These are phyloP conservation scores for Phanerodontia chrysosporium DNA, from an alignment of 768 basidiomycete species.

Conservation along the genomic window DNA sequence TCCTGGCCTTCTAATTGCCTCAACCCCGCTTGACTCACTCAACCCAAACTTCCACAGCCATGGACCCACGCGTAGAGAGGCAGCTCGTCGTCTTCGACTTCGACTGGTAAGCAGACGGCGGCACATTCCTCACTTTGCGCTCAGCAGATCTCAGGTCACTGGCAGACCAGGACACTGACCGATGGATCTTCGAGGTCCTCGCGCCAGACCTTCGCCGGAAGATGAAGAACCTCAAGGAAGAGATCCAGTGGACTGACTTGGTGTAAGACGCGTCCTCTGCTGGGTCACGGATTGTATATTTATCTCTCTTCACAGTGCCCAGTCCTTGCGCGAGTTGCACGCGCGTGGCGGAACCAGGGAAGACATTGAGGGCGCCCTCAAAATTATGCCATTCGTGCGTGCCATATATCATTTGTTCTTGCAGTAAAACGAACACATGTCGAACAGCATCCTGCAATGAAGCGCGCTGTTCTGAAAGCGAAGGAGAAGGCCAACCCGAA, in stretches of 20 bases:
- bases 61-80: conserved; percentile 29
- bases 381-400: conserved; percentile 83
- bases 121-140: neutral
- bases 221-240: conserved; percentile 60
- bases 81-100: conserved; percentile 95
- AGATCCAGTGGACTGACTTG: conserved; percentile 89
- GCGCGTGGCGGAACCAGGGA: conserved; percentile 61
- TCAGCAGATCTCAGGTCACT: conserved; percentile 55
- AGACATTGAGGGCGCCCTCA: conserved; percentile 75
- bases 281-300: neutral
- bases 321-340: conserved; percentile 67
- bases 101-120: conserved; percentile 64
- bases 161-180: conserved; percentile 94
- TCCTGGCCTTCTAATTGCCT: neutral
- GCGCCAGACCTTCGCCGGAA: conserved; percentile 80
- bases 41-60: conserved; percentile 4
- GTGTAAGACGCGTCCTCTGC: conserved; percentile 51
- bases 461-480: conserved; percentile 76
- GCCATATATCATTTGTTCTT: neutral
- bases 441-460: conserved; percentile 91
- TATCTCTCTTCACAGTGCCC: conserved; percentile 41
- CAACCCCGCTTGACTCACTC: neutral
- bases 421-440: neutral
- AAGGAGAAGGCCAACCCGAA: conserved; percentile 59
- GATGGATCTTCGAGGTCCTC: conserved; percentile 88